These are phyloP conservation scores for Carex parvula DNA, from an alignment of 176 grass and related monocot species.

Conservation along the genomic window DNA sequence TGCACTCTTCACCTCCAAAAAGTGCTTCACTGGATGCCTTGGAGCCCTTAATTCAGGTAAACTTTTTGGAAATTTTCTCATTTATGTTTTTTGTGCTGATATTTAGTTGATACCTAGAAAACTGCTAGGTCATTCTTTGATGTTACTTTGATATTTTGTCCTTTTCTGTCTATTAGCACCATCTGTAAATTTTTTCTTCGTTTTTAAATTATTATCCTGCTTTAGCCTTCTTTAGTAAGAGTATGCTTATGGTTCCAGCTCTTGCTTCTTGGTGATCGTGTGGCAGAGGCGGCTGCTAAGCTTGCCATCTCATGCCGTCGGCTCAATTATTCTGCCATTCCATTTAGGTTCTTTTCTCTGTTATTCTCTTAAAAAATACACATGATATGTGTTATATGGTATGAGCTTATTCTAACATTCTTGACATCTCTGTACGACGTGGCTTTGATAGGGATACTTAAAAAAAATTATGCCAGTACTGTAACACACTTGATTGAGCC, in stretches of 20 bases:
- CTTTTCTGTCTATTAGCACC: not conserved
- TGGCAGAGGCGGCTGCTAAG: constrained; percentile 14
- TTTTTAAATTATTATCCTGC: not conserved
- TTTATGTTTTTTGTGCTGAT: not conserved
- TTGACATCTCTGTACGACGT: not conserved
- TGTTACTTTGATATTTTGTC: not conserved
- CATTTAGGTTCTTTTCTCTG: constrained; percentile 16
- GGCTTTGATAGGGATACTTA: not conserved
- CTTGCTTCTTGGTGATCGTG: constrained; percentile 29
- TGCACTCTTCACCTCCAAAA: constrained; percentile 3
- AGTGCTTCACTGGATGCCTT: constrained; percentile 20
- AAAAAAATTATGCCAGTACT: not conserved
- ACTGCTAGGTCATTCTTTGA: not conserved
- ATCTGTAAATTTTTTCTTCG: not conserved
- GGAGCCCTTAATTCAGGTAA: constrained; percentile 26
- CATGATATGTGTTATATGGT: not conserved
- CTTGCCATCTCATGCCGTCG: not conserved
- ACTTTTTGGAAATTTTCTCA: not conserved
- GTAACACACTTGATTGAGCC: not conserved
- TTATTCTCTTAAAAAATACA: not conserved
- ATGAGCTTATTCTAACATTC: not conserved
- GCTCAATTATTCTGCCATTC: constrained; percentile 3
- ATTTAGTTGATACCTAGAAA: not conserved
- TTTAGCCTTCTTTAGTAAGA: not conserved
- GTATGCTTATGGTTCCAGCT: not conserved